Percentiles rank a stretch among this genome's conserved stretches.
Conservation (phyloP, 352 stramenopile species). For the Saprolegnia diclina region DNA sequence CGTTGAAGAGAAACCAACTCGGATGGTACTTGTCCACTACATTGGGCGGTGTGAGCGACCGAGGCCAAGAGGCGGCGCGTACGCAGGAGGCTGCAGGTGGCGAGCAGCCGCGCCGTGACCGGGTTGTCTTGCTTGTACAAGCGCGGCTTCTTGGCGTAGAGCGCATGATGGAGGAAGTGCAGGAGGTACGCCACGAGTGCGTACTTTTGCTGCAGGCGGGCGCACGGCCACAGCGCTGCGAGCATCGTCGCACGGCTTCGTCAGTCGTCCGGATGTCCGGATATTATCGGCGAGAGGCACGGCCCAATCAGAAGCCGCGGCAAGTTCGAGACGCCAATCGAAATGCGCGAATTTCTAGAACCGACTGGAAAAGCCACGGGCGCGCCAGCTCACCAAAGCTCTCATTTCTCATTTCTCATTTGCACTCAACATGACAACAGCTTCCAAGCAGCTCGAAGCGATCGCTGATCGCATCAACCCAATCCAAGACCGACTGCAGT, state of each 20-base stretch:
- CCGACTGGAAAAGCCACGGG: neutral
- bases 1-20: constrained; percentile 20
- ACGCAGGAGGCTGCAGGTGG: constrained; percentile 14
- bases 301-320: neutral
- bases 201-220: constrained; percentile 14
- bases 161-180: constrained; percentile 8
- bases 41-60: neutral
- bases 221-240: neutral
- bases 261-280: neutral
- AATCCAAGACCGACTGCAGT: constrained; percentile 40
- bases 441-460: constrained; percentile 35
- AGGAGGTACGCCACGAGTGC: constrained; percentile 1
- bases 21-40: constrained; percentile 21
- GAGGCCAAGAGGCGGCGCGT: neutral
- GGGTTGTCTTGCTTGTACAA: constrained; percentile 1
- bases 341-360: neutral
- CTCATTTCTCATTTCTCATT: constrained; percentile 38
- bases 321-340: neutral
- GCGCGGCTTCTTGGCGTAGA: neutral
- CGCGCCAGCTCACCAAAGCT: constrained; percentile 1
- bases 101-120: neutral
- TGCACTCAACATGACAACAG: constrained; percentile 20
- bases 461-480: constrained; percentile 41
- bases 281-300: neutral
- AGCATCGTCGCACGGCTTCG: neutral